Base-by-base conservation (phyloP, 2,329 filamentous ascomycete species). In the Claviceps spartinae region DNA sequence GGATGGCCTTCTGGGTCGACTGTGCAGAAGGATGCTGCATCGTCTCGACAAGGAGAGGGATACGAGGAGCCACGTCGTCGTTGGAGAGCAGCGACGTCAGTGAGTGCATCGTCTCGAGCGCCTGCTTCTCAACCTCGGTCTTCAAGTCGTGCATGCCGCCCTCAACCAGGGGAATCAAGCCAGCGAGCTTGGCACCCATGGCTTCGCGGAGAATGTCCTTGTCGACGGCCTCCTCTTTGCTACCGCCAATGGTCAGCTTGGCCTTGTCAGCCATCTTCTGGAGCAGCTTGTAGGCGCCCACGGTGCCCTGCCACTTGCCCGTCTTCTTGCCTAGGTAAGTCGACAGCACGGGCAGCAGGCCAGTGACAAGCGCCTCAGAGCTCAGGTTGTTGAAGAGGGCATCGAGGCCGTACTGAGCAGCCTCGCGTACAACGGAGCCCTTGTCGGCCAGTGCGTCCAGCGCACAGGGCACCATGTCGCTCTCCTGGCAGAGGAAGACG, bases 141-240 rank as follows among this genome's bases (percentile, higher is more conserved):
- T 98, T 98, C 65, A 98, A 76, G 67, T 98, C 93, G 71, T 96
- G 89, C 91, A 98, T 97, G 60, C 88, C 88, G 51, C 76, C 77
- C 71, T 97, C 93, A 53, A 94, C 89, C 44, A 96, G 74, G 24
- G 93, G 93, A 57, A 98, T 97, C 60, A 98, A 73, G 49, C 81
- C 78, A 58, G 91, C 89, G 50, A 97, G 77, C 67, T 85, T 86
- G 65, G 82, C 84, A 58, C 94, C 91, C 87, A 98, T 91, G 47
- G 87, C 77, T 61, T 95, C 88, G 58, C 93, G 82, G 53, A 98
- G 76, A 47, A 96, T 73, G 63, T 97, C 91, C 75, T 96, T 95
- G 62, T 88, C 82, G 53, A 79, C 74, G 57, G 94, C 88, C 65
- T 93, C 83, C 64, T 96, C 89, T 67, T 86, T 85, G 63, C 81